A percentile compares a stretch with the other conserved stretches of the same genome.
Evolutionary conservation across 495 filamentous ascomycete genomes (phyloP).

Genomic region (Penicillium canescens): DNA sequence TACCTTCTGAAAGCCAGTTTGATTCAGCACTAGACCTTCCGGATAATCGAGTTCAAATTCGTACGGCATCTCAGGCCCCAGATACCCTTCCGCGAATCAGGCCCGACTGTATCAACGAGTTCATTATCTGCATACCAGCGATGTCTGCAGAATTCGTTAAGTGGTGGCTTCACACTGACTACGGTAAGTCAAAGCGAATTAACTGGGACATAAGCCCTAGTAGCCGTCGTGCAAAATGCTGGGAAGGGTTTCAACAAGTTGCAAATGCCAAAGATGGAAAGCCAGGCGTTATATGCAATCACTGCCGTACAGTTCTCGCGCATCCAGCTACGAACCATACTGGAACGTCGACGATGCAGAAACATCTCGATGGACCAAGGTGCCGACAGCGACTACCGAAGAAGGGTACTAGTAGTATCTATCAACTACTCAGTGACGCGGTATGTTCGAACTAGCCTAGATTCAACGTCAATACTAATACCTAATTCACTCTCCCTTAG

Average conservation of each 20-base stretch:
- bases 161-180: too few relatives aligned
- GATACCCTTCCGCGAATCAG: slow-evolving; percentile 2
- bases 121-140: neutral
- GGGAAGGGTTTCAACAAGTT: slow-evolving; percentile 5
- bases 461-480: neutral
- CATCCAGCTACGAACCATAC: slow-evolving; percentile 2
- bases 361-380: neutral
- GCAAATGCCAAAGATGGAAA: slow-evolving; percentile 4
- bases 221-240: neutral
- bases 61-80: neutral
- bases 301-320: neutral
- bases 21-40: neutral
- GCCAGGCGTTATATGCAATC: slow-evolving; percentile 6
- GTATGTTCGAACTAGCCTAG: neutral
- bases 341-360: slow-evolving; percentile 1
- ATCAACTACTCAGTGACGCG: neutral
- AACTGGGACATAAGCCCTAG: neutral
- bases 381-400: neutral
- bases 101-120: neutral
- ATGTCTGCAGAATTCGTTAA: slow-evolving; percentile 1
- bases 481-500: too few relatives aligned
- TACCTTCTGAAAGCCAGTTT: neutral
- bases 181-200: too few relatives aligned
- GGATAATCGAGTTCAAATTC: neutral
- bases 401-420: neutral